Percentiles rank a stretch among this genome's conserved stretches.
These are phyloP conservation scores for Chlorella sp. DNA, from an alignment of 139 green algal species.

Conservation along the genomic window DNA sequence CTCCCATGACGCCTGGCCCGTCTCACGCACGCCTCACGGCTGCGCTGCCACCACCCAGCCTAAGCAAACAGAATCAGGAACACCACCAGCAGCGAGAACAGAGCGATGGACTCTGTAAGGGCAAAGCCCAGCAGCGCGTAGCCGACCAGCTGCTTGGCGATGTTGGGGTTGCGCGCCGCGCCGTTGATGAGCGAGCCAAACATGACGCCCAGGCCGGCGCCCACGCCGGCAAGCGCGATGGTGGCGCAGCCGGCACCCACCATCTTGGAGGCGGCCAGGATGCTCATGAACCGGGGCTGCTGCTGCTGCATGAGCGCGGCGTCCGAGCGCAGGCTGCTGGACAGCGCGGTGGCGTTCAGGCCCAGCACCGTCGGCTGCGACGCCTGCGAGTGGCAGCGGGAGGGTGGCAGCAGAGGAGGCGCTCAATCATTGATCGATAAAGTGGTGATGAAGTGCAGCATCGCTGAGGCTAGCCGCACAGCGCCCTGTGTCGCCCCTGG, in stretches of 20 bases:
- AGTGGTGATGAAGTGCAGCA: too few relatives aligned
- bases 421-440: too few relatives aligned
- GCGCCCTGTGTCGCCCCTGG: too few relatives aligned
- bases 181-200: slow-evolving; percentile 74
- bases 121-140: slow-evolving; percentile 72
- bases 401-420: too few relatives aligned
- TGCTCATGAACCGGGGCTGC: slow-evolving; percentile 25
- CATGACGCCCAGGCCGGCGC: slow-evolving; percentile 69
- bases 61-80: slow-evolving; percentile 68
- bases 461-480: too few relatives aligned
- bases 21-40: too few relatives aligned
- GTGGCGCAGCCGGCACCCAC: slow-evolving; percentile 70
- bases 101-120: slow-evolving; percentile 68
- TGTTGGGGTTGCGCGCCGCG: slow-evolving; percentile 66
- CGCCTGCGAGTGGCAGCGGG: background rate
- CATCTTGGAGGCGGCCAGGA: slow-evolving; percentile 57
- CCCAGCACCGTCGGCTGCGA: slow-evolving; percentile 25
- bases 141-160: slow-evolving; percentile 67
- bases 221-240: slow-evolving; percentile 64
- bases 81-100: slow-evolving; percentile 67
- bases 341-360: slow-evolving; percentile 14
- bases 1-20: too few relatives aligned
- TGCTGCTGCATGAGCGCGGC: slow-evolving; percentile 15
- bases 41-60: too few relatives aligned
- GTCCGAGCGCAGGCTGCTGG: slow-evolving; percentile 20